These are phyloP conservation scores for Exophiala oligosperma DNA, from an alignment of 2,329 filamentous ascomycete genomes.

Conservation along the genomic window DNA sequence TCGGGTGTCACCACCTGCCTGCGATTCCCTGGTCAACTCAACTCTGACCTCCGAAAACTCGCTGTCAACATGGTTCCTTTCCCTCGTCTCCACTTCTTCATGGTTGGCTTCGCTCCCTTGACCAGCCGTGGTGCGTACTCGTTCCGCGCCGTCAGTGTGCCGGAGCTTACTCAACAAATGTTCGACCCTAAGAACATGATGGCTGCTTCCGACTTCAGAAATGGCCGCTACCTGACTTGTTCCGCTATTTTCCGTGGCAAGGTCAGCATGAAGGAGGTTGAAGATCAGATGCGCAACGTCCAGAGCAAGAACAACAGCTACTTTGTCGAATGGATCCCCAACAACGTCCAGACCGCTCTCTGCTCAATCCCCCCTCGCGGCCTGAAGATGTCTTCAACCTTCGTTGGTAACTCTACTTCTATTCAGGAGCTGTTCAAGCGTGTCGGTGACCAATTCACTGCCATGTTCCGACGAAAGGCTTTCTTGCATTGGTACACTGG, in stretches of 20 bases:
- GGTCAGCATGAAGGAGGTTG: conserved; percentile 99
- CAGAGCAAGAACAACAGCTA: conserved; percentile 99
- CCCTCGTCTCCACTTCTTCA: conserved; percentile 99
- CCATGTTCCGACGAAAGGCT: conserved; percentile 99
- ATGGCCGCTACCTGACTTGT: conserved; percentile 99
- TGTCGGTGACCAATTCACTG: conserved; percentile 98
- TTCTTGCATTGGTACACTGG: conserved; percentile 99
- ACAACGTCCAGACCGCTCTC: conserved; percentile 99
- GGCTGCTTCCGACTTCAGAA: conserved; percentile 99
- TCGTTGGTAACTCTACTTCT: conserved; percentile 98
- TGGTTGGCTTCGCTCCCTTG: conserved; percentile 98
- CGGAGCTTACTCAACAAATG: conserved; percentile 99
- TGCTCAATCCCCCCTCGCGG: conserved; percentile 98
- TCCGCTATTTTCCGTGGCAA: conserved; percentile 99
- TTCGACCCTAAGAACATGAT: conserved; percentile 99
- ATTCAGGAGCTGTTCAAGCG: conserved; percentile 99
- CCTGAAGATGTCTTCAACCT: conserved; percentile 98
- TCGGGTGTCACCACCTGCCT: conserved; percentile 98
- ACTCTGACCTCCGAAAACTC: conserved; percentile 99
- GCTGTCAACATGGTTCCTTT: conserved; percentile 99
- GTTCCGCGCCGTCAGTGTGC: conserved; percentile 96
- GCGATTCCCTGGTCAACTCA: conserved; percentile 99
- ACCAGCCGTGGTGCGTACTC: conserved; percentile 89
- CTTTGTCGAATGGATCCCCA: conserved; percentile 99
- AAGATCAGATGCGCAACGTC: conserved; percentile 99